Evolutionary conservation across 2,329 filamentous ascomycete genomes (phyloP), one percentile per base, ranked within the genome.

Genomic region (Neofusicoccum ribis): DNA sequence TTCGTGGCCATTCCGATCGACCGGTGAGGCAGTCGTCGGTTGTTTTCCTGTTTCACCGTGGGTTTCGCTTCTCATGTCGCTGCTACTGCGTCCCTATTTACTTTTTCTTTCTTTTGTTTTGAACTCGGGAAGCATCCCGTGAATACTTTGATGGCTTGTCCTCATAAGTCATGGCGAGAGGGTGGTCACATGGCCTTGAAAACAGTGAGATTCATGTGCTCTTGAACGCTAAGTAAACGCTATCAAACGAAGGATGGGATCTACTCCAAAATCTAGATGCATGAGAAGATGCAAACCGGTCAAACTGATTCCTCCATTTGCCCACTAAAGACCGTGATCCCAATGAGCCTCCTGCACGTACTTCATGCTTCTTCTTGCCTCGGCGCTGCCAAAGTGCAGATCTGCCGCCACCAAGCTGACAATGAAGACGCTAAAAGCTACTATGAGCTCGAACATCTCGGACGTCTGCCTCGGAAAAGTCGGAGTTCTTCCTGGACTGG

Each of bases 351-450:
- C 34, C 8, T 56, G 46, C 17, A 47, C 46, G 44, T 51, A 44
- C 20, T 43, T 23, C 54, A 65, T 49, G 27, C 63, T 61, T 47
- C 63, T 31, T 17, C 36, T 51, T 31, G 63, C 56, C 47, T 52
- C 63, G 17, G 63, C 56, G 31, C 41, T 60, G 46, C 63, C 63
- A 14, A 59, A 54, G 43, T 65, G 63, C 54, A 65, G 37, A 46
- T 65, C 63, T 34, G 56, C 56, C 9, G 56, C 43, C 27, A 65
- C 63, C 37, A 65, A 39, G 31, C 54, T 52, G 34, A 65, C 56
- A 9, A 65, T 41, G 47, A 61, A 65, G 37, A 60, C 63, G 27
- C 63, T 65, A 65, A 65, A 61, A 51, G 63, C 63, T 14, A 60
- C 15, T 20, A 65, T 39, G 46, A 65, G 44, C 23, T 60, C 56